Evolutionary conservation across 176 grass and related monocot genomes (phyloP).

Genomic region (Tuctoria greenei): DNA sequence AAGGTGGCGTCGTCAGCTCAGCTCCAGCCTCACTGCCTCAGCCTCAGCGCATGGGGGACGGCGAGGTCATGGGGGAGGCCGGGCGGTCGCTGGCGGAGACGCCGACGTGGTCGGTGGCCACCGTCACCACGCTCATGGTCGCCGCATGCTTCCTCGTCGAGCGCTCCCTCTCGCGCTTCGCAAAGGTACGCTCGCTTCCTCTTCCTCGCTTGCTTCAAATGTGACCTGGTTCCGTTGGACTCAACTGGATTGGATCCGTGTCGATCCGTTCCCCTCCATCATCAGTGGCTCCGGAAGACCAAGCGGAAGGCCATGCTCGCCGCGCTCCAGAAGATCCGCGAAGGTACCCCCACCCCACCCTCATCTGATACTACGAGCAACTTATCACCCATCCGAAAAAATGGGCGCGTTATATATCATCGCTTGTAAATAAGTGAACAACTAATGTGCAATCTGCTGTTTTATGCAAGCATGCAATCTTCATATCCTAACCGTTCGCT

Average conservation of each 20-base stretch:
- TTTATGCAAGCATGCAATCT: too few species aligned
- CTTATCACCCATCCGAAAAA: too few species aligned
- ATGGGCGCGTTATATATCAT: too few species aligned
- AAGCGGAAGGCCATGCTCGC: slow-evolving; percentile 99
- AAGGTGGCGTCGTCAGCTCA: too few species aligned
- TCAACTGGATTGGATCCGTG: background rate
- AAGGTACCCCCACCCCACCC: slow-evolving; percentile 72
- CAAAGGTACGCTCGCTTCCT: slow-evolving; percentile 34
- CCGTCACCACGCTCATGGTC: slow-evolving; percentile 88
- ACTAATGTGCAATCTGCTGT: too few species aligned
- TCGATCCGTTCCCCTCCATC: background rate
- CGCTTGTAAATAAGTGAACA: too few species aligned
- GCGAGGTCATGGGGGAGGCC: slow-evolving; percentile 25
- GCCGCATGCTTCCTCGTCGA: slow-evolving; percentile 91
- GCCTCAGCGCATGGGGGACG: too few species aligned
- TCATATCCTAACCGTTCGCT: too few species aligned
- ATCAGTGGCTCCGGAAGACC: slow-evolving; percentile 84
- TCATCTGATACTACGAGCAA: too few species aligned
- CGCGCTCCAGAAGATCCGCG: slow-evolving; percentile 87
- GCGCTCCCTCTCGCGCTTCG: slow-evolving; percentile 78
- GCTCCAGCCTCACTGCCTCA: too few species aligned
- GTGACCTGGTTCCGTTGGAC: too few species aligned
- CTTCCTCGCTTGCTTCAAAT: too few species aligned
- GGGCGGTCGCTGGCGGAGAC: slow-evolving; percentile 94
- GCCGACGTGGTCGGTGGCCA: slow-evolving; percentile 96